A percentile compares a stretch with the other conserved stretches of the same genome.
Evolutionary conservation across 2,329 filamentous ascomycete genomes (phyloP).

Genomic region (Pleurostoma richardsiae): DNA sequence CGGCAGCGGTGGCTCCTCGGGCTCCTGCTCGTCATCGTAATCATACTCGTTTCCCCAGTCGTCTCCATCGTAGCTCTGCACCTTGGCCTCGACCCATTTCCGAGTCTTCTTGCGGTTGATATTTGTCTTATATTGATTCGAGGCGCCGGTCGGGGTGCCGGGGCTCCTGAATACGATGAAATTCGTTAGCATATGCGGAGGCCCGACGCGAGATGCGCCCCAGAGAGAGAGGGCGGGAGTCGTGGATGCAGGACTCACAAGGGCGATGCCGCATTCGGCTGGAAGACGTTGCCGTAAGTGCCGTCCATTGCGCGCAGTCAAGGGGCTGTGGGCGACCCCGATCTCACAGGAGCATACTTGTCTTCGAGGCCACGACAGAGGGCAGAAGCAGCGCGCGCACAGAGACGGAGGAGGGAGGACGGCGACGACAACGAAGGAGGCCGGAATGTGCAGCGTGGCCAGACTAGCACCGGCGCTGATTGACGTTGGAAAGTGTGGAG

Average conservation of each 20-base stretch:
- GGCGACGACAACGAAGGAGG: not conserved
- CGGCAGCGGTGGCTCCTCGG: conserved; percentile 30
- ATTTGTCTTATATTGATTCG: conserved; percentile 66
- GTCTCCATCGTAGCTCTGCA: conserved; percentile 83
- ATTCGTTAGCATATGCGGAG: too few species aligned
- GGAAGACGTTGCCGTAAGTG: conserved; percentile 22
- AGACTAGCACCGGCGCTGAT: not conserved
- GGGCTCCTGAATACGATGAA: conserved; percentile 12
- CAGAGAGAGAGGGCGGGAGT: not conserved
- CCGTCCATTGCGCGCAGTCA: conserved; percentile 16
- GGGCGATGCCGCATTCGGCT: conserved; percentile 11
- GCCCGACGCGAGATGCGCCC: too few species aligned
- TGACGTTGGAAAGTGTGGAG: too few species aligned
- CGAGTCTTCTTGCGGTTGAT: conserved; percentile 85
- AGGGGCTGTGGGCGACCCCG: conserved; percentile 2
- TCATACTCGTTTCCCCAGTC: conserved; percentile 81
- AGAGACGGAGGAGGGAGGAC: not conserved
- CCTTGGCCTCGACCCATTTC: conserved; percentile 91
- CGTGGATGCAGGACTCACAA: conserved; percentile 11
- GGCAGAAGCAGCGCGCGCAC: not conserved
- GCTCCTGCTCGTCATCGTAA: conserved; percentile 55
- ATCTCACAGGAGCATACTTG: conserved; percentile 2
- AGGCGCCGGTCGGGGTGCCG: conserved; percentile 13
- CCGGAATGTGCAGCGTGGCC: not conserved
- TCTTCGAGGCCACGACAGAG: not conserved